Evolutionary conservation across 495 filamentous ascomycete species (phyloP), one percentile per base, ranked within the genome.

Genomic region (Jackrogersella multiformis): DNA sequence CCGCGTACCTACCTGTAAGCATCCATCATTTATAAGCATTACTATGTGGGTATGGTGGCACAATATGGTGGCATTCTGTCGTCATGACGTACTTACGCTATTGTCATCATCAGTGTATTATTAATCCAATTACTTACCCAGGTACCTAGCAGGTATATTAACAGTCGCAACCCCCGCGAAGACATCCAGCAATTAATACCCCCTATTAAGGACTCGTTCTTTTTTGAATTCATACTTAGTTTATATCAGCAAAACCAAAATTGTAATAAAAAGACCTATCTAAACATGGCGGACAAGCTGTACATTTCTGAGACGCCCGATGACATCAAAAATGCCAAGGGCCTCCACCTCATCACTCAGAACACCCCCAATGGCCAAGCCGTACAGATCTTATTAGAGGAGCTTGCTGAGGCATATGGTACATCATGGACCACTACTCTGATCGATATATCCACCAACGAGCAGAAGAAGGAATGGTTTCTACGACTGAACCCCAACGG

Each of bases 391-490:
- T 26, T 77, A 6, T 35, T 74, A n/a, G 80, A 77, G 57, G 74
- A 77, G 36, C 57, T 77, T 16, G 68, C 63, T 21, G 81, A 83
- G 15, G 63, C 77, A 46, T 87, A 87, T 64, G 84, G 81, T 21
- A 81, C 77, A 6, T 65, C 81, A 51, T 86, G 82, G 79, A 84
- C 81, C 1, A 82, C 79, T 0, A 85, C 79, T 20, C 32, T 85
- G 6, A 82, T 86, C 56, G 75, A 85, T 61, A 82, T 85, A 44
- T 76, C 74, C 49, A 87, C 81, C 54, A 85, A 85, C 54, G 83
- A 85, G 60, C 84, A 87, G 61, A 87, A 86, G 77, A 82, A 86
- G 48, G 81, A 85, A 26, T 87, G 84, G 85, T 87, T 86, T 61
- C 74, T 87, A 16, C 75, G 79, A 26, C 74, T 86, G 30, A 74